Base-by-base conservation (phyloP, 257 asterid genomes). In the Henckelia pumila region DNA sequence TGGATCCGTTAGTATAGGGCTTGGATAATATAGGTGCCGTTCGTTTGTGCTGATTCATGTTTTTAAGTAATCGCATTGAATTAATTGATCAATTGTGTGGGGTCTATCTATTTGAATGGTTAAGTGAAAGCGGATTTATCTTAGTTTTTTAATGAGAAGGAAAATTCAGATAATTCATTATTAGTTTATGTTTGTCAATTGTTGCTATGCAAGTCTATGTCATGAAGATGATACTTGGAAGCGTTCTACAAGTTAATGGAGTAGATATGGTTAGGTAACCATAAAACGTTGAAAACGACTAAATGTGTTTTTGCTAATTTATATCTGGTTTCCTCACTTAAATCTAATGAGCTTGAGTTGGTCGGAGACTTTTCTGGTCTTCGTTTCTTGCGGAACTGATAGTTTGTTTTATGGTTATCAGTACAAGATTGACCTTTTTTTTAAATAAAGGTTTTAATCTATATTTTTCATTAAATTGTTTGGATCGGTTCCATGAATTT, bases 1-100 rank as follows among this genome's bases (percentile, higher is more conserved):
- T 69, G 30, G 76, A 75, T 79, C 73, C 29, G 1, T 40, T 32
- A 13, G 23, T 22, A 35, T 32, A 5, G 7, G 19, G 0, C 63
- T 47, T 22, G n/a, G 1, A 55, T 24, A 0, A 37, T 66, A 26
- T 29, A 33, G 5, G 8, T 23, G 20, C 20, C 19, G 23, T 21
- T 13, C 20, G 30, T 55, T 71, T 20, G 4, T 2, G 19, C 19
- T 44, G 60, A 20, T 44, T 9, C 3, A 8, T 3, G 3, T 35
- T 1, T 17, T 16, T 17, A 66, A 29, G 66, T 2, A 5, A 40
- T 6, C 1, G n/a, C 1, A 2, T 40, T 13, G 66, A 7, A 32
- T 29, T 28, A 30, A 21, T 10, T 61, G 10, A 49, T 32, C 3
- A 7, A 16, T 3, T 33, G 37, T 32, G 22, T 32, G 0, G 47